Base-by-base conservation (phyloP, 441 rosid species). In the Breynia disticha region DNA sequence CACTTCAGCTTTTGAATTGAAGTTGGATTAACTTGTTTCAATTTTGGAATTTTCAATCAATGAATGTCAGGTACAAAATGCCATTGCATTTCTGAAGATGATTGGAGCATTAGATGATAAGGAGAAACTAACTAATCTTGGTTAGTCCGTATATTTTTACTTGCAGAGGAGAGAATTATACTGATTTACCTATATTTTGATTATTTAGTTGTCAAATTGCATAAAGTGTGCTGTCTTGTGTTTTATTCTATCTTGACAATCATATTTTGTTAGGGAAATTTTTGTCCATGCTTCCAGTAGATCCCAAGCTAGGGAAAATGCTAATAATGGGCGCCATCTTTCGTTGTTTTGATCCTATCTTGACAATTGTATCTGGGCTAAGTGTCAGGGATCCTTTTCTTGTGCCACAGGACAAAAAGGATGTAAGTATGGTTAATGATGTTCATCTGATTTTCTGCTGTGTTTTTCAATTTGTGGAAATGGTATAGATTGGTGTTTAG, bases 251-350 rank as follows among this genome's bases (percentile, higher is more conserved):
- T 46, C 15, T 54, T 28, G 48, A 42, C 43, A 1, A 38, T 47
- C 48, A 35, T 50, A 57, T 46, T 64, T 55, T 49, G 57, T 41
- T 75, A 93, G 99, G 99, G 56, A 87, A 78, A 59, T 80, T 71
- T 65, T 78, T 94, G 70, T 82, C 97, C 11, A 77, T 82, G 71
- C 95, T 94, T 56, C 99, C 99, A 1, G 99, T 94, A 51, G 99
- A 94, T 79, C 99, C 99, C 46, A 94, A 94, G 80, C 86, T 94
- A 24, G 99, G 99, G 68, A 94, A 94, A 77, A 89, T 94, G 99
- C 87, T 94, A 50, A 71, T 94, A 55, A 90, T 94, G 96, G 99
- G 99, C 66, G 87, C 97, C 50, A 76, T 87, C 69, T 90, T 94
- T 66, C 77, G 68, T 46, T 94, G 97, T 76, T 94, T 90, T 79